Evolutionary conservation across 2,329 filamentous ascomycete genomes (phyloP), one percentile per base, ranked within the genome.

Genomic region (Decorospora gaudefroyi): DNA sequence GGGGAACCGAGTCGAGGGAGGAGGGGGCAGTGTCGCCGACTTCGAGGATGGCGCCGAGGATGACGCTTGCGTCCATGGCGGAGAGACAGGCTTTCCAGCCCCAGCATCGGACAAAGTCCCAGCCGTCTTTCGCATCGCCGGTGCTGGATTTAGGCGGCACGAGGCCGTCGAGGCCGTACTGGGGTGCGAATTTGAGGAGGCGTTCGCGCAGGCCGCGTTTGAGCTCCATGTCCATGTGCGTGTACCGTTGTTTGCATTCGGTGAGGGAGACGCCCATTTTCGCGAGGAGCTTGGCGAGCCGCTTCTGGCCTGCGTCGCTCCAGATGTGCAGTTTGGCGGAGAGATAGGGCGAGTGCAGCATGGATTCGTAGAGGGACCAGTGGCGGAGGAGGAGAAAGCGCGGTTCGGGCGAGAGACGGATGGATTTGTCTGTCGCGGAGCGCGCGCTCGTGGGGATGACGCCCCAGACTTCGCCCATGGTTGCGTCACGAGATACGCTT

Each of bases 81-180:
- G 88, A 95, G 17, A 97, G 77, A 35, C 92, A 96, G 1, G 91
- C 92, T 67, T 91, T 87, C 91, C 91, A 99, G 8, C 93, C 93
- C 93, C 93, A 99, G 66, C 90, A 95, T 46, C 91, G 82, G 12
- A 97, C 92, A 65, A 97, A 99, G 0, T 93, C 92, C 92, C 92
- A 97, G 8, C 90, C 91, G 68, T 96, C 90, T 64, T 92, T 92
- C 32, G 84, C 82, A 15, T 86, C 84, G 12, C 79, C 85, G 38
- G 83, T 81, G 53, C 83, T 84, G 30, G 65, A 63, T 19, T 61
- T 61, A 4, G 86, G 83, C 1, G 92, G 92, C 0, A 99, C 90
- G 62, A 99, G 84, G 37, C 92, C 93, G 54, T 97, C 91, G 1
- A 99, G 80, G 18, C 95, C 93, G 70, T 97, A 99, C 49, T 95